phyloP scores from a whole-genome alignment of 352 stramenopile species.

The Plasmopara viticola region DNA sequence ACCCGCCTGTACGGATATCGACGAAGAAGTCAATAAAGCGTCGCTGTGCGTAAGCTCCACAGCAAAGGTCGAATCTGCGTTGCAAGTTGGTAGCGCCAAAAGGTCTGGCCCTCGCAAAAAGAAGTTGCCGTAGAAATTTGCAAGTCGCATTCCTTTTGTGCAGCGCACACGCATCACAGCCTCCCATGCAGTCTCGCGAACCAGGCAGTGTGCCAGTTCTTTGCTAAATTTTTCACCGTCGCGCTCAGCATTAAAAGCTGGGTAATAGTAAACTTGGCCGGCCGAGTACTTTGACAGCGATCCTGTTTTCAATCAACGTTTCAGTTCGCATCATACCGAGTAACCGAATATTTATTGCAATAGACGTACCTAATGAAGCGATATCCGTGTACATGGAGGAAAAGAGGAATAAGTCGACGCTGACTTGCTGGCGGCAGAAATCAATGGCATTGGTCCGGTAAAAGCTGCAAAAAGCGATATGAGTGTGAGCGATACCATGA shows the following conservation, averaged over 20 bases:
- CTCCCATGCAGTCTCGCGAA: constrained; percentile 92
- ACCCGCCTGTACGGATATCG: constrained; percentile 94
- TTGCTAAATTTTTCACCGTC: constrained; percentile 92
- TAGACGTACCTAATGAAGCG: constrained; percentile 81
- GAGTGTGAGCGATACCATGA: not conserved
- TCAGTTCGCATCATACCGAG: not conserved
- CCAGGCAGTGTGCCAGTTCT: constrained; percentile 90
- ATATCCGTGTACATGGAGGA: constrained; percentile 95
- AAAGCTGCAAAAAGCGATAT: constrained; percentile 43
- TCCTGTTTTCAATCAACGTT: constrained; percentile 21
- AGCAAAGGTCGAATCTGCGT: constrained; percentile 93
- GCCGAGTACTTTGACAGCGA: constrained; percentile 93
- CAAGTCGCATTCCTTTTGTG: constrained; percentile 96
- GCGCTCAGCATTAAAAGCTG: constrained; percentile 85
- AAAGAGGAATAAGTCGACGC: constrained; percentile 98
- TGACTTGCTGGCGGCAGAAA: constrained; percentile 97
- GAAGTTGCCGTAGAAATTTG: constrained; percentile 99
- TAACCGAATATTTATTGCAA: not conserved
- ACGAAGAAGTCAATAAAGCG: constrained; percentile 88
- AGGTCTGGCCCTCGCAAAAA: constrained; percentile 97
- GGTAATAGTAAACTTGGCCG: constrained; percentile 97
- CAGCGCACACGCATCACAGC: constrained; percentile 96
- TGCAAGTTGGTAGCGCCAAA: constrained; percentile 94
- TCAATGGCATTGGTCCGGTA: constrained; percentile 92
- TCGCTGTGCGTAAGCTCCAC: constrained; percentile 98